Base-by-base conservation (phyloP, 495 filamentous ascomycete genomes). In the Annulohypoxylon maeteangense region DNA sequence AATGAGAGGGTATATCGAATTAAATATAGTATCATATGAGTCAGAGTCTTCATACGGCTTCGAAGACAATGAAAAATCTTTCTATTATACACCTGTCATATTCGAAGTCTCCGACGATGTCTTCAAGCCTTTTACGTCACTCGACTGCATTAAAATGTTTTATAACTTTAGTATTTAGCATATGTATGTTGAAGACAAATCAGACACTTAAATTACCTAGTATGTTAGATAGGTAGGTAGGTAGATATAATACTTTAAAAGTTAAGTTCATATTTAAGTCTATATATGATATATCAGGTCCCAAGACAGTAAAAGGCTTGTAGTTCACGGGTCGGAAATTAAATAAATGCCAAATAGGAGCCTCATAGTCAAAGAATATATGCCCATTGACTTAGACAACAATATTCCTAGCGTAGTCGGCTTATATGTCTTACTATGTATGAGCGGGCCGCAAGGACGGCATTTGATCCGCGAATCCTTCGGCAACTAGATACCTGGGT, bases 391-490 rank as follows among this genome's bases (percentile, higher is more conserved):
- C 48, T 25, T 31, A 16, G 25, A 44, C 40, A 44, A 44, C 20
- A 44, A 44, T 44, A 44, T 44, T 44, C 16, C 16, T 44, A 18
- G 16, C 11, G n/a, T 32, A 18, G 29, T 12, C 50, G 16, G 25
- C 20, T 44, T 48, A 45, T 31, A n/a, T 38, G 29, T 18, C 40
- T 44, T 50, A n/a, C n/a, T n/a, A 56, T 67, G 14, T 45, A 53
- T 25, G 50, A 23, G 57, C 58, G 59, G 65, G 27, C 59, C 65
- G 51, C 40, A 48, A 42, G 40, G 22, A 47, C 58, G 58, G 65
- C 65, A 68, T n/a, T 62, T 62, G 31, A 68, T 62, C 40, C 40
- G 31, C 20, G 22, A 68, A 62, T 31, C 12, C 38, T 54, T 18
- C 38, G 34, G 42, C 11, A 53, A 57, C 22, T 18, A n/a, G n/a